phyloP scores from a whole-genome alignment of 306 rosid genomes.

The Astragalus membranaceus region DNA sequence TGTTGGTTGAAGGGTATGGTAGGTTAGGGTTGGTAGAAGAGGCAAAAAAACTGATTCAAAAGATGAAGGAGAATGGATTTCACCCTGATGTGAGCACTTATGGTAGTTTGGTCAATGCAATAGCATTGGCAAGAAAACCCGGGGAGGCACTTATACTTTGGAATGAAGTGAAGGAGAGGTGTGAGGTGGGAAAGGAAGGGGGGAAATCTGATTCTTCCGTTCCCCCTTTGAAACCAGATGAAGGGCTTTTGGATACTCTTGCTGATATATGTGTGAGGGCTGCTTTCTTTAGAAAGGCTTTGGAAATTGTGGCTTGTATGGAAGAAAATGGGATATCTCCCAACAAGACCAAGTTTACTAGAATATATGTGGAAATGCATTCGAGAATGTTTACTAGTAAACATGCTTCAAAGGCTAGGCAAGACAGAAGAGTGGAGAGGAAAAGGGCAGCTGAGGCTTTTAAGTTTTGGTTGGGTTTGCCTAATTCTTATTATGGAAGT shows the following conservation, averaged over 20 bases:
- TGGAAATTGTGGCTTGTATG: slow-evolving; percentile 98
- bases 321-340: slow-evolving; percentile 93
- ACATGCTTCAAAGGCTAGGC: slow-evolving; percentile 94
- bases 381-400: slow-evolving; percentile 96
- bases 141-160: slow-evolving; percentile 94
- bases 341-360: slow-evolving; percentile 80
- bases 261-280: slow-evolving; percentile 97
- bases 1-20: slow-evolving; percentile 94
- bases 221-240: slow-evolving; percentile 78
- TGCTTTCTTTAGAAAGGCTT: slow-evolving; percentile 84
- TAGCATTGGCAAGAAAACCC: slow-evolving; percentile 81
- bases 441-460: slow-evolving; percentile 99
- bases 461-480: slow-evolving; percentile 95
- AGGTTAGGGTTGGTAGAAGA: slow-evolving; percentile 76
- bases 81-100: slow-evolving; percentile 80
- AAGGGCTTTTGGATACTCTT: slow-evolving; percentile 77
- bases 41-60: slow-evolving; percentile 65
- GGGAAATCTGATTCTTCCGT: slow-evolving; percentile 37
- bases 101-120: slow-evolving; percentile 78
- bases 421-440: slow-evolving; percentile 78
- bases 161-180: slow-evolving; percentile 94
- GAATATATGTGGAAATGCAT: slow-evolving; percentile 98
- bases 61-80: slow-evolving; percentile 73
- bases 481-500: slow-evolving; percentile 93
- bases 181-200: slow-evolving; percentile 30